Evolutionary conservation across 2,329 filamentous ascomycete genomes (phyloP).

Genomic region (Arthrocladium fulminans): DNA sequence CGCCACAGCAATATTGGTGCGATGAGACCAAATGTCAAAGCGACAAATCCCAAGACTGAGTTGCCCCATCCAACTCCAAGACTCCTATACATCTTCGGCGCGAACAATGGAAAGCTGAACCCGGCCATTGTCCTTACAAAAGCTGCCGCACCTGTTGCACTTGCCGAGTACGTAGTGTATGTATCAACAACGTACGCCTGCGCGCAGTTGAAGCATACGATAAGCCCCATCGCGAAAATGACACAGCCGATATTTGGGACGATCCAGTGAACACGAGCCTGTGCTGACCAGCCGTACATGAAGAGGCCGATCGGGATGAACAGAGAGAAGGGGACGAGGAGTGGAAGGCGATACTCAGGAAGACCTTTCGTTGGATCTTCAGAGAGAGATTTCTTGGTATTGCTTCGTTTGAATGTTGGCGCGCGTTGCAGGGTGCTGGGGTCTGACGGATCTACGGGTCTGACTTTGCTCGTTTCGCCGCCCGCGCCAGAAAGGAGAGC

Average conservation of each 20-base stretch:
- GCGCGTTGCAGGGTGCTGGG: neutral
- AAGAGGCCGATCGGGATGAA: constrained; percentile 46
- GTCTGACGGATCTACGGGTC: neutral
- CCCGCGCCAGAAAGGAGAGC: neutral
- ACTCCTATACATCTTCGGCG: constrained; percentile 30
- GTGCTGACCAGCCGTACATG: constrained; percentile 49
- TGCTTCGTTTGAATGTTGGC: neutral
- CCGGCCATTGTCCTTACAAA: constrained; percentile 40
- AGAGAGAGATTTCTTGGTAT: neutral
- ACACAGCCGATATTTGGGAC: constrained; percentile 45
- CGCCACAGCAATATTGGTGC: constrained; percentile 38
- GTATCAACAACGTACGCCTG: constrained; percentile 32
- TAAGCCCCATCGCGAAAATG: constrained; percentile 40
- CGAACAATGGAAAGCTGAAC: constrained; percentile 45
- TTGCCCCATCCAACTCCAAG: constrained; percentile 33
- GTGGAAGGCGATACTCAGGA: constrained; percentile 54
- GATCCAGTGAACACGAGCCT: constrained; percentile 43
- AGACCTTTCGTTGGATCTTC: constrained; percentile 8
- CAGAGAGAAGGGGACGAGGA: constrained; percentile 45
- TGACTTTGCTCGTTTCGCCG: neutral
- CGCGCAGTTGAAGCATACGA: constrained; percentile 35
- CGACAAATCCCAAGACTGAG: constrained; percentile 36
- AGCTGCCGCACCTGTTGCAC: constrained; percentile 39
- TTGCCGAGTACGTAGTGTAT: constrained; percentile 40
- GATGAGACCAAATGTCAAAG: constrained; percentile 29